Evolutionary conservation across 208 protist genomes (phyloP).

Genomic region (Vickermania ingenoplastis): DNA sequence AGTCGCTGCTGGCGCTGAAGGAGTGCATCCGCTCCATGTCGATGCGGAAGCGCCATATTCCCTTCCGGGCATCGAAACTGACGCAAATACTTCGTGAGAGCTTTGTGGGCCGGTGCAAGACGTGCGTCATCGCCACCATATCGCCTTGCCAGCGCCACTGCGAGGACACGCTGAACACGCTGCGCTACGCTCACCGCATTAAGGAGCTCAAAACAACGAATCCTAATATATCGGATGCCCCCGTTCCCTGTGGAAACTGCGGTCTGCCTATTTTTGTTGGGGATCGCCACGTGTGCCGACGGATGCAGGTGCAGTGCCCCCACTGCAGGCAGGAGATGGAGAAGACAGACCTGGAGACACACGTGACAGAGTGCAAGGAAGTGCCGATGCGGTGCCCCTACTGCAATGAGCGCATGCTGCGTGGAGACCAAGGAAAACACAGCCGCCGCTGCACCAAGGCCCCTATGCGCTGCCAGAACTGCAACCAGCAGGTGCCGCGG

Average conservation of each 20-base stretch:
- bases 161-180: conserved; percentile 96
- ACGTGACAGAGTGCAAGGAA: conserved; percentile 62
- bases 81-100: conserved; percentile 93
- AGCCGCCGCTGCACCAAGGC: conserved; percentile 36
- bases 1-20: conserved; percentile 95
- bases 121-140: conserved; percentile 92
- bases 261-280: conserved; percentile 58
- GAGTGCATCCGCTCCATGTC: conserved; percentile 96
- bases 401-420: conserved; percentile 63
- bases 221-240: conserved; percentile 10
- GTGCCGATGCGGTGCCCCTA: conserved; percentile 48
- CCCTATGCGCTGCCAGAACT: conserved; percentile 49
- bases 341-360: conserved; percentile 53
- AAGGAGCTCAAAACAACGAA: conserved; percentile 69
- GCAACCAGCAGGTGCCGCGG: conserved; percentile 39
- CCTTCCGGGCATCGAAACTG: conserved; percentile 94
- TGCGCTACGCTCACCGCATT: conserved; percentile 94
- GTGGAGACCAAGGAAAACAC: conserved; percentile 37
- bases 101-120: conserved; percentile 90
- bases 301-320: conserved; percentile 41
- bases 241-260: conserved; percentile 54
- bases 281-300: conserved; percentile 61
- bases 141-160: conserved; percentile 75
- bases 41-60: conserved; percentile 86
- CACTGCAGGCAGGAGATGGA: conserved; percentile 62